Evolutionary conservation across 257 asterid species (phyloP), one percentile per base, ranked within the genome.

Genomic region (Lycium ferocissimum): DNA sequence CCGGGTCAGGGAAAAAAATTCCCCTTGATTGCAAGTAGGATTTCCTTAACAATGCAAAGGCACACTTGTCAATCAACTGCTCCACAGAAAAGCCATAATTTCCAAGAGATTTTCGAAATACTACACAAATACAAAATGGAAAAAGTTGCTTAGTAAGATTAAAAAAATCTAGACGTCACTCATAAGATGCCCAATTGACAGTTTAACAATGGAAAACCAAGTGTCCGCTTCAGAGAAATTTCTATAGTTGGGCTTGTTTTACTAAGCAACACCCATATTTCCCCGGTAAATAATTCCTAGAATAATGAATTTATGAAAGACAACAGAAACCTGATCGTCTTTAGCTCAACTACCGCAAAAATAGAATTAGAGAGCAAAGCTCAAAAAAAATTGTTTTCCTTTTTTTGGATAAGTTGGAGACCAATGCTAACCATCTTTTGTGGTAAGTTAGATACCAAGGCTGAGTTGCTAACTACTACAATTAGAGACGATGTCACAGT

Each of bases 31-130:
- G 82, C 82, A 33, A 78, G 47, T 53, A 53, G 66, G 47, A 33
- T 15, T 33, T 33, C 49, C 63, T 78, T 75, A 38, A 49, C 62
- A 49, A 51, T 75, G 62, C 57, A 10, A 75, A 75, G 4, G 45
- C 81, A 22, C 81, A 14, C 62, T 22, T 53, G 63, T 43, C 65
- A 78, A 15, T 53, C 82, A 76, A 76, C 82, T 76, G 65, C 82
- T 13, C 62, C 82, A 78, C 17, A 53, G 49, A 7, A 53, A 78
- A 53, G 18, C 82, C 49, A 53, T 53, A 53, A 78, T 78, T 78
- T 78, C 82, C 82, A 78, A 78, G 49, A 53, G 66, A 78, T 53
- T 53, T 78, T 14, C 0, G 1, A 51, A 33, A 51, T 53, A 78
- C 65, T 7, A 78, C 82, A 15, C 20, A 33, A 76, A 76, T 20